Percentiles rank a stretch among this genome's conserved stretches.
Conservation (phyloP, 208 protist genomes). For the Trypanosoma avium region DNA sequence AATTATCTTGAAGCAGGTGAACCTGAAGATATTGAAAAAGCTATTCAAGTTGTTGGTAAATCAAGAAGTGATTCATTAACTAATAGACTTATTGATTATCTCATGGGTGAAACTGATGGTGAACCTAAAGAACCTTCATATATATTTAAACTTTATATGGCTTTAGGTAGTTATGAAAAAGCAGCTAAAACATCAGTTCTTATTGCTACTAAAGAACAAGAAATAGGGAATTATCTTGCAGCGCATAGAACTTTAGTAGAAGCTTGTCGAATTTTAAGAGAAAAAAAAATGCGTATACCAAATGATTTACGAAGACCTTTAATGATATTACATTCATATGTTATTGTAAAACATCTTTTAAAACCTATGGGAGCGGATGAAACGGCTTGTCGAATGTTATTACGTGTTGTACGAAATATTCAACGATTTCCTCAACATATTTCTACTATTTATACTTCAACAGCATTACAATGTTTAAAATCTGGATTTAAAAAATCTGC, state of each 20-base stretch:
- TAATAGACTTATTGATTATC: constrained; percentile 94
- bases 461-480: constrained; percentile 95
- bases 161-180: constrained; percentile 95
- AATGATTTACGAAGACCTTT: constrained; percentile 90
- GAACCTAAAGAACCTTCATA: constrained; percentile 97
- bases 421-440: constrained; percentile 94
- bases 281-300: constrained; percentile 86
- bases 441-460: constrained; percentile 94
- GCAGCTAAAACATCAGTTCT: constrained; percentile 95
- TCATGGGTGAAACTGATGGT: constrained; percentile 95
- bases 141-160: constrained; percentile 97
- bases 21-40: constrained; percentile 91
- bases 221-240: constrained; percentile 92
- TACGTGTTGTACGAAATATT: constrained; percentile 95
- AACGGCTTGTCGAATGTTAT: constrained; percentile 94
- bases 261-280: constrained; percentile 87
- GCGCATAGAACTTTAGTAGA: constrained; percentile 95
- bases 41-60: constrained; percentile 92
- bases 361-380: constrained; percentile 89
- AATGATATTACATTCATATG: constrained; percentile 97
- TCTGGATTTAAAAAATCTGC: constrained; percentile 89
- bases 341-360: constrained; percentile 94
- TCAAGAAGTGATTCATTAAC: constrained; percentile 93
- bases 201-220: constrained; percentile 95
- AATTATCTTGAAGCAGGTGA: constrained; percentile 89